These are phyloP conservation scores for Adenanthera pavonina DNA, from an alignment of 306 rosid species.

Conservation along the genomic window DNA sequence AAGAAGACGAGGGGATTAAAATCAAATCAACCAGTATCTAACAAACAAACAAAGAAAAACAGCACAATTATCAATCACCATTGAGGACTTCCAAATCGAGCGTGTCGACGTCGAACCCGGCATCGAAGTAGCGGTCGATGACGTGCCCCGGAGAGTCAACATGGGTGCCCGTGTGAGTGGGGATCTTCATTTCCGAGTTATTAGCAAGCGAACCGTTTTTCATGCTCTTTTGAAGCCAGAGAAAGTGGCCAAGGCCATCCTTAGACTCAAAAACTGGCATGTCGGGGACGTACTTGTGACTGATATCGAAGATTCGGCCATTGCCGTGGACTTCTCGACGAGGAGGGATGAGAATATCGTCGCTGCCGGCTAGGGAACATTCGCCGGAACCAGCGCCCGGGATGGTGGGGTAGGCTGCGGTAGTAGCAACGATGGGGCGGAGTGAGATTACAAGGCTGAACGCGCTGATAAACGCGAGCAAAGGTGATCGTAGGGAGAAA, in stretches of 20 bases:
- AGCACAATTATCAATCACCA: slow-evolving; percentile 41
- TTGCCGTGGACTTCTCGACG: slow-evolving; percentile 75
- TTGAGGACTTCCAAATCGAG: slow-evolving; percentile 83
- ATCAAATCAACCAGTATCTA: neutral
- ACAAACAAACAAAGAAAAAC: neutral
- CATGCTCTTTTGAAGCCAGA: slow-evolving; percentile 72
- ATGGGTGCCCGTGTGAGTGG: slow-evolving; percentile 85
- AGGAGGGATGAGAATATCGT: slow-evolving; percentile 45
- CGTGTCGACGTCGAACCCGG: slow-evolving; percentile 81
- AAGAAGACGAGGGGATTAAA: neutral
- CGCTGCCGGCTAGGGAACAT: slow-evolving; percentile 19
- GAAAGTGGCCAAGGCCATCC: slow-evolving; percentile 70
- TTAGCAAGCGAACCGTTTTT: slow-evolving; percentile 88
- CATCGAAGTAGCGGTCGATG: slow-evolving; percentile 78
- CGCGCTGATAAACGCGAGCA: slow-evolving; percentile 31
- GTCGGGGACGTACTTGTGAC: slow-evolving; percentile 61
- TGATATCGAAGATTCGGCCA: slow-evolving; percentile 81
- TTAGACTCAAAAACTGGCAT: slow-evolving; percentile 64
- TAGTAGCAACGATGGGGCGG: slow-evolving; percentile 20
- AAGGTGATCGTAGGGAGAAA: neutral
- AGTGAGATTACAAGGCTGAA: slow-evolving; percentile 27
- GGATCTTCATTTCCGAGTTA: slow-evolving; percentile 71
- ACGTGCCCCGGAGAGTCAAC: slow-evolving; percentile 88
- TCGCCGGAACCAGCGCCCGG: slow-evolving; percentile 43
- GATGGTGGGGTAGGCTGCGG: slow-evolving; percentile 50